Evolutionary conservation across 2,329 filamentous ascomycete genomes (phyloP), one percentile per base, ranked within the genome.

Genomic region (Aspergillus awamori): DNA sequence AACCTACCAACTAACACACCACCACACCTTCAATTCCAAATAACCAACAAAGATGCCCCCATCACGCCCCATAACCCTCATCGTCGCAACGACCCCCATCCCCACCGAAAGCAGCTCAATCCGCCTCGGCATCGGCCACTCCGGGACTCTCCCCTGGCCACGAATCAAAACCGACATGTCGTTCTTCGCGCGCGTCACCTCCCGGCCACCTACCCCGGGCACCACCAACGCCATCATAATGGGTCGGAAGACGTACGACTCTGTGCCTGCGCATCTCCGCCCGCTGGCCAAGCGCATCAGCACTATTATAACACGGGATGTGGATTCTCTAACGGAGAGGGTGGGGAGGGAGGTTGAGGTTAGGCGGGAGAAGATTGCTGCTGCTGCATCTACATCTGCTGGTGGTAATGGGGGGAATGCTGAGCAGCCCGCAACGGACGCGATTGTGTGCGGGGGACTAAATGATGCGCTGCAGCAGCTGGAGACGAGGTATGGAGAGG

Each of bases 161-260:
- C 89, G 90, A 47, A 84, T 98, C 36, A 91, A 88, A 77, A 88
- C 90, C 65, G 95, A 99, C 79, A 97, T 99, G 92, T 87, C 88
- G 41, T 98, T 97, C 76, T 99, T 99, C 76, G 90, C 92, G 17
- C 89, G 93, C 61, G 89, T 97, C 43, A 98, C 94, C 3, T 92
- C 91, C 69, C 86, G 89, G 15, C 63, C 75, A 4, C 72, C 75
- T 0, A 60, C 62, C 3, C 58, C 70, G 0, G 66, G 64, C 2
- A 67, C 57, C 26, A 72, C 70, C 1, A 94, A 93, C 76, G 90
- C 91, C 17, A 91, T 98, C 55, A 89, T 99, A 68, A 99, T 99
- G 95, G 95, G 95, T 62, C 90, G 95, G 72, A 97, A 96, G 78
- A 99, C 95, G 0, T 99, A 94, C 89, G 92, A 96, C 56, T 92